Percentiles rank a stretch among this genome's conserved stretches.
Conservation (phyloP, 345 rosid genomes). For the Cochlearia excelsa region DNA sequence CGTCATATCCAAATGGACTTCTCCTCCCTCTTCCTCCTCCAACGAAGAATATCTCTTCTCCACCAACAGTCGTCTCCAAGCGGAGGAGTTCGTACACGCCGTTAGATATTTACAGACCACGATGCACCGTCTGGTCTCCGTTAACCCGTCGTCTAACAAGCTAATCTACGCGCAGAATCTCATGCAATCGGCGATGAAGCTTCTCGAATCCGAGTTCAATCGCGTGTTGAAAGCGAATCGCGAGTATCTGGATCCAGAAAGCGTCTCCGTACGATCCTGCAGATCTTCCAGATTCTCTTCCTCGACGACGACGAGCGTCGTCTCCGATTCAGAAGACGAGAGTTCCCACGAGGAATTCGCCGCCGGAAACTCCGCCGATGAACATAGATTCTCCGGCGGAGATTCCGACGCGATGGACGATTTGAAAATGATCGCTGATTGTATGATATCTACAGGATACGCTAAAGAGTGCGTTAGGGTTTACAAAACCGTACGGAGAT, state of each 20-base stretch:
- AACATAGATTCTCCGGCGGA: conserved; percentile 39
- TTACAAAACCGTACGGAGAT: conserved; percentile 58
- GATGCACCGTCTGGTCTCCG: conserved; percentile 50
- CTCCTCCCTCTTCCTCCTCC: conserved; percentile 2
- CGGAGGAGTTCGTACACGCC: conserved; percentile 49
- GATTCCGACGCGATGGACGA: conserved; percentile 52
- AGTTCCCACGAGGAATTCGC: conserved; percentile 30
- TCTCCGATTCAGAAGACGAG: conserved; percentile 39
- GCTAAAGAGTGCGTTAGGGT: conserved; percentile 64
- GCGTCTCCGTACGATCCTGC: conserved; percentile 52
- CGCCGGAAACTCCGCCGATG: conserved; percentile 35
- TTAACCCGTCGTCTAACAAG: conserved; percentile 38
- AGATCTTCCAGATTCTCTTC: conserved; percentile 48
- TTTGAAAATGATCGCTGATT: conserved; percentile 70
- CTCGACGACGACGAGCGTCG: conserved; percentile 28
- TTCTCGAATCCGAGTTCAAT: conserved; percentile 65
- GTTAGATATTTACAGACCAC: conserved; percentile 50
- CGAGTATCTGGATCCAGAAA: conserved; percentile 62
- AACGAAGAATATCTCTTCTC: conserved; percentile 40
- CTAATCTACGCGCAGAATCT: conserved; percentile 50
- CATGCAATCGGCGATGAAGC: conserved; percentile 67
- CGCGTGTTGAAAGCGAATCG: conserved; percentile 55
- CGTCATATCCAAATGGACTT: conserved; percentile 49
- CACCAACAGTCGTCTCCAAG: conserved; percentile 47
- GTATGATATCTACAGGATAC: conserved; percentile 82